Evolutionary conservation across 2,329 filamentous ascomycete species (phyloP).

Genomic region (Neonectria sp.): DNA sequence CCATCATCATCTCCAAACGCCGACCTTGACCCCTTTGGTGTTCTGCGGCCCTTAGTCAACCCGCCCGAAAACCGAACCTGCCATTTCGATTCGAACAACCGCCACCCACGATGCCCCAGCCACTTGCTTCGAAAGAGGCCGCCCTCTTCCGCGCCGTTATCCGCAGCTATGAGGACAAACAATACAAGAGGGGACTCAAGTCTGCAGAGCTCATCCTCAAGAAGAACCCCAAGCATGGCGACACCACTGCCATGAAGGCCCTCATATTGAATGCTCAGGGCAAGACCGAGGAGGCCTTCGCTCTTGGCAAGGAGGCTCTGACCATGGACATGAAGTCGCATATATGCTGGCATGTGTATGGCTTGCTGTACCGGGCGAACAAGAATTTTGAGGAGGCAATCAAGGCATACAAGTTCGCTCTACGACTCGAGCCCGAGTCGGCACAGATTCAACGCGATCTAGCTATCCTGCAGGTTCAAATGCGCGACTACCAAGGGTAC

Average conservation of each 20-base stretch:
- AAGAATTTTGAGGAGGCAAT: constrained; percentile 99
- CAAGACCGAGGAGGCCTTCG: constrained; percentile 94
- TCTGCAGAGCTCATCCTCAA: constrained; percentile 96
- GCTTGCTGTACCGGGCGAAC: constrained; percentile 89
- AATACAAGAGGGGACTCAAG: constrained; percentile 96
- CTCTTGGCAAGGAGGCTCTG: constrained; percentile 91
- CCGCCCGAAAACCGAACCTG: neutral
- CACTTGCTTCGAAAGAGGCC: constrained; percentile 87
- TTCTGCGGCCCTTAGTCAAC: constrained; percentile 3
- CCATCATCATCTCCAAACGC: constrained; percentile 36
- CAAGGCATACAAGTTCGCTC: constrained; percentile 97
- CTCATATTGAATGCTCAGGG: constrained; percentile 94
- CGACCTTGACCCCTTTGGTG: constrained; percentile 23
- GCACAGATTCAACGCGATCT: constrained; percentile 94
- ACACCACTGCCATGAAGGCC: constrained; percentile 99
- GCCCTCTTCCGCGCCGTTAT: constrained; percentile 96
- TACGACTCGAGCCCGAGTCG: constrained; percentile 94
- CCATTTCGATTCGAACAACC: constrained; percentile 5
- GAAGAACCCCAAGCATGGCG: constrained; percentile 95
- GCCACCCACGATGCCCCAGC: constrained; percentile 74
- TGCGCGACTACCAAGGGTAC: constrained; percentile 95
- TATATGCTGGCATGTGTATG: constrained; percentile 99
- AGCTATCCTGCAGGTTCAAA: constrained; percentile 93
- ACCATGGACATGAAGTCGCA: constrained; percentile 99
- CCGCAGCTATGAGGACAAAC: constrained; percentile 97